Evolutionary conservation across 148 eudicot species (phyloP), one percentile per base, ranked within the genome.

Genomic region (Silene uniflora): DNA sequence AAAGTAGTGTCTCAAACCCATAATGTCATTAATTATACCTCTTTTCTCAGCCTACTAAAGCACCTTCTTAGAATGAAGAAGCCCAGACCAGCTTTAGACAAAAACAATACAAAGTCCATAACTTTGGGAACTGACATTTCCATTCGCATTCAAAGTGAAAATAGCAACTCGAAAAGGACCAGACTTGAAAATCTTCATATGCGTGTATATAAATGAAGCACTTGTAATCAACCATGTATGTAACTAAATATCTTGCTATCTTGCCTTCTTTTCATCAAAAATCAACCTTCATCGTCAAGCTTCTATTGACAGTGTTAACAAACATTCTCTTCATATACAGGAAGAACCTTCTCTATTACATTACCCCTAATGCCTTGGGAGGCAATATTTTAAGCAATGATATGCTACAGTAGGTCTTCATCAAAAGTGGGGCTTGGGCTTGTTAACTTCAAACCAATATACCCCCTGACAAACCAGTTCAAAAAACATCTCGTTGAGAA

Each of bases 401-500:
- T 82, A 86, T 79, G n/a, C n/a, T n/a, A 86, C 72, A 85, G 85
- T 76, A 80, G 85, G 76, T 80, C 95, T 88, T 88, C 89, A 79
- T 81, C 91, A 88, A 80, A 88, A 78, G 81, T 84, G 95, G 90
- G 95, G 91, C 95, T 90, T 90, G 87, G 91, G 83, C 95, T 90
- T 84, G 90, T 84, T 87, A 85, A 84, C 90, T 88, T 86, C 90
- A 90, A 90, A 90, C 91, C 86, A 87, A 88, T 85, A 82, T 70
- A 90, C 89, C 92, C 91, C 95, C 91, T 90, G 91, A 87, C 91
- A 90, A 88, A 79, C 90, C 94, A 90, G 86, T 88, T 87, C 79
- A 87, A 85, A 85, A 82, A 81, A 85, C 79, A 88, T 79, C 82
- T 62, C 63, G 58, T 78, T 77, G 77, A 81, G 84, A 84, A 87